Evolutionary conservation across 345 rosid species (phyloP).

Genomic region (Sonneratia caseolaris): DNA sequence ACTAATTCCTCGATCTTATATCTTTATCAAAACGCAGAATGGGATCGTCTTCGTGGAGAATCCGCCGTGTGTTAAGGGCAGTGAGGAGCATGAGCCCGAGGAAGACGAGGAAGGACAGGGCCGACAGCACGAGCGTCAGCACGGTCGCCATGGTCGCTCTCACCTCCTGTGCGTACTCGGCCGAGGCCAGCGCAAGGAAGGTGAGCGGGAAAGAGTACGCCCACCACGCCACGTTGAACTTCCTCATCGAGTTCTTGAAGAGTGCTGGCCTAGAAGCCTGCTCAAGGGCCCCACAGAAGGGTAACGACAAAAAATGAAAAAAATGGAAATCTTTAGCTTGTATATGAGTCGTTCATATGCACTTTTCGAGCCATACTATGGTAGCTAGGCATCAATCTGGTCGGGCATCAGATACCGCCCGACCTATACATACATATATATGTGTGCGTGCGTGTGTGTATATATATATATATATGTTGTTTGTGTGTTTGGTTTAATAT

Average conservation of each 20-base stretch:
- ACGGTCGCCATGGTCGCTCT: slow-evolving; percentile 21
- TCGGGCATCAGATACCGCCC: background rate
- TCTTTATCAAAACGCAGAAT: slow-evolving; percentile 12
- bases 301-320: background rate
- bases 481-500: too few species aligned
- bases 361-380: too few species aligned
- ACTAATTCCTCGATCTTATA: slow-evolving; percentile 11
- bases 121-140: slow-evolving; percentile 33
- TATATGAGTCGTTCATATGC: background rate
- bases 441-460: background rate
- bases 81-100: slow-evolving; percentile 42
- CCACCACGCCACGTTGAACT: slow-evolving; percentile 64
- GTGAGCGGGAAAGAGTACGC: slow-evolving; percentile 49
- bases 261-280: slow-evolving; percentile 55
- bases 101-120: slow-evolving; percentile 38
- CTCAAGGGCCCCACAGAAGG: background rate
- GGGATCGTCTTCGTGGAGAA: slow-evolving; percentile 27
- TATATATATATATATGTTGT: background rate
- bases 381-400: background rate
- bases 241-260: slow-evolving; percentile 57
- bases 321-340: background rate
- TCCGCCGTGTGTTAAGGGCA: slow-evolving; percentile 23
- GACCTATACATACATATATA: too few species aligned
- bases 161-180: slow-evolving; percentile 40
- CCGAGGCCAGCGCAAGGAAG: slow-evolving; percentile 51